A percentile compares a stretch with the other conserved stretches of the same genome.
Evolutionary conservation across 202 grass and related monocot species (phyloP).

Genomic region (Zizania palustris): DNA sequence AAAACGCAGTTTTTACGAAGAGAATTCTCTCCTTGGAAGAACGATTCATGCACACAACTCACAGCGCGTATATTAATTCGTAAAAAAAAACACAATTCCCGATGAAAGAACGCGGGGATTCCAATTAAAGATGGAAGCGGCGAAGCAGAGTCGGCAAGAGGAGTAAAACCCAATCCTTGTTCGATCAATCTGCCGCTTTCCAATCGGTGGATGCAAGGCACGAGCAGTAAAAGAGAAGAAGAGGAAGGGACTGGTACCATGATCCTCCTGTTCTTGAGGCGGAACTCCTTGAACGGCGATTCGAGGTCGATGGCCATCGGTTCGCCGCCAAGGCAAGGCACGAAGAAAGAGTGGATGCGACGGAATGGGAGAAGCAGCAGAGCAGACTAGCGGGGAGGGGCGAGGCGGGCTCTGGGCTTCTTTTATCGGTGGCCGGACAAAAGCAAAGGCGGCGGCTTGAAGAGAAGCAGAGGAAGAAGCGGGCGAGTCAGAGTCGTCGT

Average conservation of each 20-base stretch:
- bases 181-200: not conserved
- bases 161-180: not conserved
- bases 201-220: not conserved
- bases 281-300: constrained; percentile 81
- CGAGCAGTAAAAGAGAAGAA: not conserved
- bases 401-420: not conserved
- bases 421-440: not conserved
- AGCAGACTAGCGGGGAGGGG: not conserved
- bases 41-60: not conserved
- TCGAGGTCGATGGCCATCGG: constrained; percentile 92
- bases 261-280: constrained; percentile 80
- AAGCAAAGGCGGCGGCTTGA: not conserved
- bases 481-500: not conserved
- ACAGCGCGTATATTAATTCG: not conserved
- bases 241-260: constrained; percentile 41
- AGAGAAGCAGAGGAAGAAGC: not conserved
- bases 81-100: not conserved
- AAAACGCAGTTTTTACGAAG: not conserved
- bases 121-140: constrained; percentile 13
- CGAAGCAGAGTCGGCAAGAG: not conserved
- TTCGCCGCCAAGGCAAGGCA: too few species aligned
- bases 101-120: not conserved
- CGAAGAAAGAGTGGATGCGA: not conserved
- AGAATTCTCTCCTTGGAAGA: not conserved
- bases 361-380: not conserved